A percentile compares a stretch with the other conserved stretches of the same genome.
phyloP scores from a whole-genome alignment of 2,329 filamentous ascomycete genomes.

The Gremmenia infestans region DNA sequence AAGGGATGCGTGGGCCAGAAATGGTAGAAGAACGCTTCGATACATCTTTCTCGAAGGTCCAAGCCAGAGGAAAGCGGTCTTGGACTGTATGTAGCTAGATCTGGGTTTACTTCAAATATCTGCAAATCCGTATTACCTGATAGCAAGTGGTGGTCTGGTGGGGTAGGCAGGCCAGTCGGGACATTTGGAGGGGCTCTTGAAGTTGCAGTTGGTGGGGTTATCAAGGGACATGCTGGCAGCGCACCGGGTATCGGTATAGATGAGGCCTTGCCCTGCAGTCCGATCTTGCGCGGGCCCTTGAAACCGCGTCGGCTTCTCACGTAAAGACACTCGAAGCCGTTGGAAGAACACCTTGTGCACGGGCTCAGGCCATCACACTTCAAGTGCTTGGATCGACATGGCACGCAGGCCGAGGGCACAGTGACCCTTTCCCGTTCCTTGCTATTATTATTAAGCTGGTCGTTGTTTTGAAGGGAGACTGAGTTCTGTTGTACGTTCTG shows the following conservation, averaged over 20 bases:
- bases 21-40: slow-evolving; percentile 22
- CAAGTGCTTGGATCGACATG: slow-evolving; percentile 49
- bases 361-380: slow-evolving; percentile 69
- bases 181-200: slow-evolving; percentile 18
- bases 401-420: slow-evolving; percentile 20
- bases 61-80: slow-evolving; percentile 13
- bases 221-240: slow-evolving; percentile 18
- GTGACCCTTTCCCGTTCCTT: slow-evolving; percentile 5
- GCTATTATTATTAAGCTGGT: neutral
- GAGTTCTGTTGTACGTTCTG: neutral
- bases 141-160: slow-evolving; percentile 23
- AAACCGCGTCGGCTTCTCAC: slow-evolving; percentile 70
- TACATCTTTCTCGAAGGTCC: slow-evolving; percentile 19
- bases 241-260: slow-evolving; percentile 17
- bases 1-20: slow-evolving; percentile 20
- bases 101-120: slow-evolving; percentile 21
- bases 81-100: slow-evolving; percentile 28
- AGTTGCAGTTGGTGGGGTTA: slow-evolving; percentile 18
- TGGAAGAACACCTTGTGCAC: slow-evolving; percentile 59
- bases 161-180: slow-evolving; percentile 24
- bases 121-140: slow-evolving; percentile 16
- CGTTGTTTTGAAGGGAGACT: neutral
- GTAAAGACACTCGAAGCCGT: slow-evolving; percentile 62
- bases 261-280: slow-evolving; percentile 27
- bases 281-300: slow-evolving; percentile 56